These are phyloP conservation scores for Fusarium sp. DNA, from an alignment of 2,329 filamentous ascomycete species.

Conservation along the genomic window DNA sequence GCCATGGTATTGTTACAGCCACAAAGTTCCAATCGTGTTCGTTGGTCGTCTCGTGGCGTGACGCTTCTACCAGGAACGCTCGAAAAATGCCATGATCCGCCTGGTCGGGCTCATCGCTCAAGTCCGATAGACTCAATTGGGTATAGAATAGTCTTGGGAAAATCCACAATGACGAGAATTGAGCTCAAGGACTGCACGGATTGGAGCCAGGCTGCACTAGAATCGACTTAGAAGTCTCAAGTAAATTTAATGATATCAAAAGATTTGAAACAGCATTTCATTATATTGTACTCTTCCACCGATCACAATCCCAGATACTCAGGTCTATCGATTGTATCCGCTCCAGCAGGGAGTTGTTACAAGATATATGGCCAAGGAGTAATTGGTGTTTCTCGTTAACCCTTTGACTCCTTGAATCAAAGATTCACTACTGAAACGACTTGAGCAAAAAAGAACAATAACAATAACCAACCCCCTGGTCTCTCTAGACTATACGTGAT, in stretches of 20 bases:
- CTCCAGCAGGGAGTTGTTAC: slow-evolving; percentile 13
- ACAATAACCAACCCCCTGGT: not conserved
- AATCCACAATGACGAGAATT: slow-evolving; percentile 5
- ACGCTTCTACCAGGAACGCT: slow-evolving; percentile 12
- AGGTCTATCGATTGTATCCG: not conserved
- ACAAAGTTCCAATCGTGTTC: slow-evolving; percentile 15
- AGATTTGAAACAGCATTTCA: not conserved
- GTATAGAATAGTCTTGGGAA: slow-evolving; percentile 9
- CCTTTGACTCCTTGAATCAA: slow-evolving; percentile 2
- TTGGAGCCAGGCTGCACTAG: slow-evolving; percentile 6
- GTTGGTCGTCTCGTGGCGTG: slow-evolving; percentile 18
- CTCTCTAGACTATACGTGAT: not conserved
- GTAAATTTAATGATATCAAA: slow-evolving; percentile 1
- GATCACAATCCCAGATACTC: not conserved
- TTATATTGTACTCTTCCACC: not conserved
- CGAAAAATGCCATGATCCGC: slow-evolving; percentile 10
- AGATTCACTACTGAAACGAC: slow-evolving; percentile 1
- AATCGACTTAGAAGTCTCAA: slow-evolving; percentile 4
- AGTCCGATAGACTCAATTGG: slow-evolving; percentile 8
- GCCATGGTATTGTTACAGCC: slow-evolving; percentile 7
- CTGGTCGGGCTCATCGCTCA: slow-evolving; percentile 9
- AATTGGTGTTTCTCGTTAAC: slow-evolving; percentile 6
- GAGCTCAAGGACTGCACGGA: not conserved
- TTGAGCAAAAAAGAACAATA: not conserved
- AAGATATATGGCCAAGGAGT: not conserved